Conservation (phyloP, 139 green algal genomes). For the Auxenochlorella pyrenoidosa region DNA sequence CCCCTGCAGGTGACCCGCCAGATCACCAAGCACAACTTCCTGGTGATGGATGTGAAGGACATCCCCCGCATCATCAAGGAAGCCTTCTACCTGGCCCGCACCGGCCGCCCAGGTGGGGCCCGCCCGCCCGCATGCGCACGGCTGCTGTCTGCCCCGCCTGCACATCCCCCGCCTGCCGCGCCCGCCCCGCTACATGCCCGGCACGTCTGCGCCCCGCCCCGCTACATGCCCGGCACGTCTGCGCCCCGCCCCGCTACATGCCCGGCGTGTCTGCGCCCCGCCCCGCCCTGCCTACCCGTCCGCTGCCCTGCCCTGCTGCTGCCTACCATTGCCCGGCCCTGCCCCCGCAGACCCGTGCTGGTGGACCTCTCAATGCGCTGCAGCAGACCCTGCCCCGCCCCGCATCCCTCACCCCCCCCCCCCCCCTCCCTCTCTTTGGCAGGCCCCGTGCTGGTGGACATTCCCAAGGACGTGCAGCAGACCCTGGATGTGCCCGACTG, state of each 20-base stretch:
- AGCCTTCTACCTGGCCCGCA: conserved; percentile 95
- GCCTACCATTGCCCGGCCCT: too few relatives aligned
- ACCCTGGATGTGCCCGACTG: conserved; percentile 93
- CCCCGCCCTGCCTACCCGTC: too few relatives aligned
- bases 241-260: background rate
- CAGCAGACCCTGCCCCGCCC: too few relatives aligned
- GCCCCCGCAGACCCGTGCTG: too few relatives aligned
- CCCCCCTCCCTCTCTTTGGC: background rate
- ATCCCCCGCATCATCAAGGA: conserved; percentile 96
- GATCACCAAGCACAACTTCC: conserved; percentile 99
- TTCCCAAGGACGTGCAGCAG: conserved; percentile 99
- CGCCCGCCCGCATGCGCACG: background rate
- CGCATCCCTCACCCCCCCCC: too few relatives aligned
- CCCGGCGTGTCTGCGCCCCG: too few relatives aligned
- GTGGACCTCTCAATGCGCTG: too few relatives aligned
- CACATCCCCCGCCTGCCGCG: too few relatives aligned
- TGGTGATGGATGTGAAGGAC: conserved; percentile 98
- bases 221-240: background rate
- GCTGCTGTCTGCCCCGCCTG: background rate
- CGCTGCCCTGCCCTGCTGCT: too few relatives aligned
- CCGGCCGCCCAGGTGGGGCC: conserved; percentile 80
- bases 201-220: background rate
- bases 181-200: too few relatives aligned
- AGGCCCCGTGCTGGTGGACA: conserved; percentile 95
- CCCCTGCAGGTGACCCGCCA: conserved; percentile 74